phyloP scores from a whole-genome alignment of 306 rosid species.

The Sicyos baderoa region DNA sequence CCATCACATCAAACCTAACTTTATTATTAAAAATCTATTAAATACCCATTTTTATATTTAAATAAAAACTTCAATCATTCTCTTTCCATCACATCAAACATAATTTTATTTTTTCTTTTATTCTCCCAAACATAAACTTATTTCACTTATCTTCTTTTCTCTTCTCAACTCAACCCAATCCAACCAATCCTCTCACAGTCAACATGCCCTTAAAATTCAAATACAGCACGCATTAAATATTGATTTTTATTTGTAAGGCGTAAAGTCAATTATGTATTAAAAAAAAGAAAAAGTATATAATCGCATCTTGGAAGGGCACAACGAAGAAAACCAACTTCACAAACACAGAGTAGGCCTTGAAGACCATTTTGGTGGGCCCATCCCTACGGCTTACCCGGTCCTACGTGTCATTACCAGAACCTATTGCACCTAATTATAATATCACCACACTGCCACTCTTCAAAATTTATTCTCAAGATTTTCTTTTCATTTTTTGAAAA shows the following conservation, averaged over 20 bases:
- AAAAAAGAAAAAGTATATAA: not conserved
- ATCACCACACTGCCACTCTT: not conserved
- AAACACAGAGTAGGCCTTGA: not conserved
- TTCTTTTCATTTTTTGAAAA: too few species aligned
- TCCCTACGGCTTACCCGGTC: not conserved
- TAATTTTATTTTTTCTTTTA: too few species aligned
- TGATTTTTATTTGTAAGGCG: not conserved
- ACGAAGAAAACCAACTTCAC: not conserved
- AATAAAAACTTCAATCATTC: too few species aligned
- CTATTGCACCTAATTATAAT: not conserved
- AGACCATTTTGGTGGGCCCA: not conserved
- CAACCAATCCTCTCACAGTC: too few species aligned
- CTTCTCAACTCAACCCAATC: too few species aligned
- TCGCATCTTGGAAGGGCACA: slow-evolving; percentile 13
- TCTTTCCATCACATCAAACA: too few species aligned
- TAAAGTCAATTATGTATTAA: not conserved
- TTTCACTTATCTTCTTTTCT: too few species aligned
- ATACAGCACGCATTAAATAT: not conserved
- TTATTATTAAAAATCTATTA: too few species aligned
- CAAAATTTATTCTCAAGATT: not conserved
- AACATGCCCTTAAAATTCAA: too few species aligned
- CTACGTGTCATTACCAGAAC: not conserved
- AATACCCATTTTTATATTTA: too few species aligned
- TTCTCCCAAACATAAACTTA: too few species aligned
- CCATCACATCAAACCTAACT: too few species aligned